Evolutionary conservation across 768 basidiomycete genomes (phyloP), one percentile per base, ranked within the genome.

Genomic region (Boletus rex-veris): DNA sequence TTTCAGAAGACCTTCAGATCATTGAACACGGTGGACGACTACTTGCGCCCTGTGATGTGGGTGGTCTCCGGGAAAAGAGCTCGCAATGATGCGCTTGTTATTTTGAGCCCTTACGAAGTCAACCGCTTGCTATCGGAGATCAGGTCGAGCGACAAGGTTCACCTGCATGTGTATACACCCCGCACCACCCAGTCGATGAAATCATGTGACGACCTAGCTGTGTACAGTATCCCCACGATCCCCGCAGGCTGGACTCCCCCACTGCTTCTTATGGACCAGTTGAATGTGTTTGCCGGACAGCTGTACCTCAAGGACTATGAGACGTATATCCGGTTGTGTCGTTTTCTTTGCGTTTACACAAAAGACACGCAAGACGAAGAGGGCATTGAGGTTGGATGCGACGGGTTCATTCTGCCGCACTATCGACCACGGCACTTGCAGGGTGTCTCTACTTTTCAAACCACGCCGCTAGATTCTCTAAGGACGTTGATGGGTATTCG

Each of bases 191-290:
- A 61, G 28, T 59, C 60, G 1, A 74, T 71, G 71, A 58, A 61
- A 21, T 55, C 75, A 7, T 73, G 73, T 39, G 77, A 81, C 33
- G 58, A 71, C 19, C 62, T 72, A 7, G 21, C 5, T 3, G 47
- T 69, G 14, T 53, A 59, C 36, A 41, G 5, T 19, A 36, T 55
- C 15, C 65, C 60, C 5, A 3, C 48, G 1, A 15, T 44, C 1
- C 38, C 54, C 10, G 4, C 28, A 14, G 46, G 43, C 7, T 52
- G 55, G 57, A 36, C 21, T 1, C 24, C 46, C 3, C 19, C 51
- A 0, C 7, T 30, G n/a, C 5, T 4, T 19, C 37, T 63, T 4
- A 24, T 64, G 19, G 57, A 54, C 18, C 64, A 66, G 30, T 55
- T 72, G 36, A 69, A 70, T 46, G 48, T 72, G 11, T 72, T 70